phyloP scores from a whole-genome alignment of 257 asterid genomes.

The Solanum chiquidenum region DNA sequence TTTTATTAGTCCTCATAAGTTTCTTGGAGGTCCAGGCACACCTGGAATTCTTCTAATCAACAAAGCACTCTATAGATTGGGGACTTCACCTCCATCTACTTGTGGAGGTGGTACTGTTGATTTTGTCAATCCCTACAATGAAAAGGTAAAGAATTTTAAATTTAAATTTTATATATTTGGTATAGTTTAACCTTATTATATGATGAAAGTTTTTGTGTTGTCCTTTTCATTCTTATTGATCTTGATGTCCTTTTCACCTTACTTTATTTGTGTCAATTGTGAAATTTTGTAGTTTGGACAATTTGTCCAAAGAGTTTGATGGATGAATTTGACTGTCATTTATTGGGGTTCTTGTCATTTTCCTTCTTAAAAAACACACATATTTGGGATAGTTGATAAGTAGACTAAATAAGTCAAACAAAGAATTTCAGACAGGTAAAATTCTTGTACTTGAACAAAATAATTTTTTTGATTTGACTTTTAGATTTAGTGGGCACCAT shows the following conservation, averaged over 20 bases:
- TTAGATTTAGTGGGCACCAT: background rate
- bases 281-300: background rate
- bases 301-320: background rate
- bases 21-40: conserved; percentile 72
- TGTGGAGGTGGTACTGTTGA: conserved; percentile 72
- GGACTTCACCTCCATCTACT: conserved; percentile 53
- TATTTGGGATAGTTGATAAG: background rate
- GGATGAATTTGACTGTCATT: background rate
- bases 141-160: conserved; percentile 18
- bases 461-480: background rate
- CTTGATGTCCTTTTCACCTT: background rate
- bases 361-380: background rate
- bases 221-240: background rate
- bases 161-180: no score
- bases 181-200: background rate
- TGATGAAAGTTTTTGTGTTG: no score
- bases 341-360: background rate
- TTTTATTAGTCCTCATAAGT: conserved; percentile 48
- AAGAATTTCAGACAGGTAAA: background rate
- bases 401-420: background rate
- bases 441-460: background rate
- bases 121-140: conserved; percentile 32
- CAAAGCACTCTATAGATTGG: conserved; percentile 37
- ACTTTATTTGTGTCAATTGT: background rate
- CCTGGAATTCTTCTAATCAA: conserved; percentile 55